Conservation (phyloP, 2,329 filamentous ascomycete genomes). For the Trichoderma harzianum region DNA sequence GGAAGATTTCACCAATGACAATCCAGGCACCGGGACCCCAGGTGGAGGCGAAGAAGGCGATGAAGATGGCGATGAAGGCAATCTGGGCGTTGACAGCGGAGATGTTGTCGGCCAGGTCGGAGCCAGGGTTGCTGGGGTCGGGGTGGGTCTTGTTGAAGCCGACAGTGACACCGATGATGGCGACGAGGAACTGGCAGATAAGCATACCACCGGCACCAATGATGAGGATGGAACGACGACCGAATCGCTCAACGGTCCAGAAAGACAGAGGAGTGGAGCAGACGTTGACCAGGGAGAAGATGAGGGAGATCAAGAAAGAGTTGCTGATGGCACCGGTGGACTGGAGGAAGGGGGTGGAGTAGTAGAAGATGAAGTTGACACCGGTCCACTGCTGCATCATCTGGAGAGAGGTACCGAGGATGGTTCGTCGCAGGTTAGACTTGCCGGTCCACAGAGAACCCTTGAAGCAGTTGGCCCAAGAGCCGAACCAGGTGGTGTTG, state of each 20-base stretch:
- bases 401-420: constrained; percentile 69
- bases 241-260: constrained; percentile 78
- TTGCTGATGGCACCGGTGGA: constrained; percentile 72
- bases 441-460: constrained; percentile 61
- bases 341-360: constrained; percentile 80
- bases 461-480: constrained; percentile 67
- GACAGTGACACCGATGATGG: constrained; percentile 65
- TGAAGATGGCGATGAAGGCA: constrained; percentile 86
- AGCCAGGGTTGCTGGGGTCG: constrained; percentile 40
- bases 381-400: constrained; percentile 84
- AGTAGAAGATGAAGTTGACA: constrained; percentile 93
- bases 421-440: constrained; percentile 67
- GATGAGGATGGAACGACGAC: constrained; percentile 77
- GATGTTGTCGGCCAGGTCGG: constrained; percentile 49
- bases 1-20: constrained; percentile 87
- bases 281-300: constrained; percentile 88
- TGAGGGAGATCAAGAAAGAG: constrained; percentile 77
- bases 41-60: constrained; percentile 87
- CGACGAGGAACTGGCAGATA: constrained; percentile 82
- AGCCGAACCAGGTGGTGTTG: constrained; percentile 59
- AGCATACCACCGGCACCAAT: constrained; percentile 79
- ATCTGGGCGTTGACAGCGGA: constrained; percentile 67
- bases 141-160: constrained; percentile 50
- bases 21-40: constrained; percentile 83
- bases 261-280: constrained; percentile 82